Percentiles rank a stretch among this genome's conserved stretches.
Conservation (phyloP, 176 grass and related monocot genomes). For the Carex cristatella region DNA sequence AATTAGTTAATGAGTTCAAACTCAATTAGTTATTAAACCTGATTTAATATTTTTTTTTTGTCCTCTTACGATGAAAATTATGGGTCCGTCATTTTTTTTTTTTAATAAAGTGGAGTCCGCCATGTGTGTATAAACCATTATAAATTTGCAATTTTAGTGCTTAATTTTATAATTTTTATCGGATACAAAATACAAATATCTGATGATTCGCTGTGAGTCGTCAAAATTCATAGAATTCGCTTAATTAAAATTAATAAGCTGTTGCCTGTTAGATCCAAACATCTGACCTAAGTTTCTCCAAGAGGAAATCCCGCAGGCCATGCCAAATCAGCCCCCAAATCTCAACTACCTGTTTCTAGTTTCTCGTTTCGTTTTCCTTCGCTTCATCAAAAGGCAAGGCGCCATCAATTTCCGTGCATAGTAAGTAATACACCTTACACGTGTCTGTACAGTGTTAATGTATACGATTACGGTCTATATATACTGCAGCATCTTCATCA, state of each 20-base stretch:
- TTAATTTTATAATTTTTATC: too few species aligned
- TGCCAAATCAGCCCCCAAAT: conserved; percentile 15
- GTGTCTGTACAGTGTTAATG: conserved; percentile 4
- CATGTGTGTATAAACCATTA: too few species aligned
- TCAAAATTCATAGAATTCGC: background rate
- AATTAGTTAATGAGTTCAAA: too few species aligned
- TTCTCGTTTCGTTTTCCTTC: background rate
- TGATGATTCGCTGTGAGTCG: background rate
- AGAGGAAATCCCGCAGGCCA: background rate
- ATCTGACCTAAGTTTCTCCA: background rate
- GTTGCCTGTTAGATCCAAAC: background rate
- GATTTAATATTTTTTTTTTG: too few species aligned
- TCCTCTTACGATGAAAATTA: too few species aligned
- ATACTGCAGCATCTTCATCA: background rate
- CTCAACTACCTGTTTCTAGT: background rate
- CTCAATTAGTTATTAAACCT: too few species aligned
- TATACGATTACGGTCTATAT: background rate
- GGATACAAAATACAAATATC: too few species aligned
- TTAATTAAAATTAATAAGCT: background rate
- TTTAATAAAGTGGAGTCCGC: too few species aligned
- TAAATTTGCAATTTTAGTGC: too few species aligned
- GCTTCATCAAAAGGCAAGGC: background rate
- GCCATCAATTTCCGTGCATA: conserved; percentile 2
- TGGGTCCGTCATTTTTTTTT: too few species aligned
- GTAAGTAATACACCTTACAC: conserved; percentile 11